These are phyloP conservation scores for Eucalyptus regnans DNA, from an alignment of 345 rosid species.

Conservation along the genomic window DNA sequence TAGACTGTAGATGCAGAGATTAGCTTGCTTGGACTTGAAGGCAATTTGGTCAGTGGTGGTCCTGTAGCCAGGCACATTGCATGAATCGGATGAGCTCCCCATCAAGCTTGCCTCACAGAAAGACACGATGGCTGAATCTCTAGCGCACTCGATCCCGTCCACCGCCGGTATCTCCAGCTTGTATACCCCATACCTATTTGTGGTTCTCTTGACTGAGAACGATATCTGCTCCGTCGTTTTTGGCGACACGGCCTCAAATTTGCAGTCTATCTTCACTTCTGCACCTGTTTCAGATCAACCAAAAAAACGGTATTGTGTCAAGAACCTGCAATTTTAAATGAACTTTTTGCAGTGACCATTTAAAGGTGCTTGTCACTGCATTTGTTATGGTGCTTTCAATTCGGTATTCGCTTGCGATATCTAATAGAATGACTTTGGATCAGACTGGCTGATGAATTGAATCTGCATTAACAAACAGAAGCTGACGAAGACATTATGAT, in stretches of 20 bases:
- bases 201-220: slow-evolving; percentile 83
- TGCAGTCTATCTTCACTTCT: slow-evolving; percentile 78
- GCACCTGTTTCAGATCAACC: slow-evolving; percentile 34
- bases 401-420: not conserved
- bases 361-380: not conserved
- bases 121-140: slow-evolving; percentile 39
- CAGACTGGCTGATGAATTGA: not conserved
- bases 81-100: slow-evolving; percentile 39
- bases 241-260: slow-evolving; percentile 49
- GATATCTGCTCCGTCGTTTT: slow-evolving; percentile 47
- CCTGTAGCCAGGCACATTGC: slow-evolving; percentile 76
- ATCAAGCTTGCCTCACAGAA: slow-evolving; percentile 70
- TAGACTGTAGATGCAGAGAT: slow-evolving; percentile 72
- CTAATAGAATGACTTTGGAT: not conserved
- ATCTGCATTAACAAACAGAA: not conserved
- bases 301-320: not conserved
- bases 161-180: slow-evolving; percentile 63
- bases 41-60: slow-evolving; percentile 64
- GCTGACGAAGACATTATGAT: not conserved
- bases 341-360: not conserved
- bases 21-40: slow-evolving; percentile 48
- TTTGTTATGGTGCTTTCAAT: not conserved
- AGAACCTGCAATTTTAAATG: not conserved
- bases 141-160: slow-evolving; percentile 64
- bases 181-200: slow-evolving; percentile 71